Percentiles rank a stretch among this genome's conserved stretches.
Evolutionary conservation across 164 flowering plant species (phyloP).

Genomic region (Annona cherimola): DNA sequence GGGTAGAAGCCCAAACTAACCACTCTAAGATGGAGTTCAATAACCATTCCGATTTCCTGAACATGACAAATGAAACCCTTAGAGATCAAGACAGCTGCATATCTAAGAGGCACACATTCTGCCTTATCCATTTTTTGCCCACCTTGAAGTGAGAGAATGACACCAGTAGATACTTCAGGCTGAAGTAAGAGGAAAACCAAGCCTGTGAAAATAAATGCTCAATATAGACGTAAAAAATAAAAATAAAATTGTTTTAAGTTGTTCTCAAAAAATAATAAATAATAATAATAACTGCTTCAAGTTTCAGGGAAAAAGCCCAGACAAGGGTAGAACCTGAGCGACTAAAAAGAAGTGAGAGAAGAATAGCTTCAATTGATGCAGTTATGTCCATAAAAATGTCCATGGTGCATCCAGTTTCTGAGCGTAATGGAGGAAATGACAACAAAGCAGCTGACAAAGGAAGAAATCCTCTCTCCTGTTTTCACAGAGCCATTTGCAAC

Average conservation of each 20-base stretch:
- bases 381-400: conserved; percentile 60
- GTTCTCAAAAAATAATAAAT: not conserved
- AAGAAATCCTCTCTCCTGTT: conserved; percentile 94
- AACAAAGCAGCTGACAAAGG: conserved; percentile 85
- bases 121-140: conserved; percentile 42
- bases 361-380: conserved; percentile 53
- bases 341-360: conserved; percentile 70
- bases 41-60: conserved; percentile 58
- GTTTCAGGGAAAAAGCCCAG: not conserved
- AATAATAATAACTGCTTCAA: not conserved
- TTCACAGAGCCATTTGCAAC: conserved; percentile 14
- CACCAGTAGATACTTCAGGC: conserved; percentile 60
- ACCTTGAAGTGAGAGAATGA: conserved; percentile 65
- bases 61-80: conserved; percentile 79
- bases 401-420: conserved; percentile 46
- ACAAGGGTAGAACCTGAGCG: conserved; percentile 60
- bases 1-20: conserved; percentile 38
- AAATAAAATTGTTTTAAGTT: not conserved
- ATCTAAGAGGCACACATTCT: conserved; percentile 71
- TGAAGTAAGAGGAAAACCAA: conserved; percentile 63
- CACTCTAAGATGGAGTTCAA: conserved; percentile 76
- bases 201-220: conserved; percentile 40
- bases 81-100: conserved; percentile 61
- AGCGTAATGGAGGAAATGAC: conserved; percentile 58
- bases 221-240: not conserved